phyloP scores from a whole-genome alignment of 2,329 filamentous ascomycete species.

The Allantophomopsis lycopodina region DNA sequence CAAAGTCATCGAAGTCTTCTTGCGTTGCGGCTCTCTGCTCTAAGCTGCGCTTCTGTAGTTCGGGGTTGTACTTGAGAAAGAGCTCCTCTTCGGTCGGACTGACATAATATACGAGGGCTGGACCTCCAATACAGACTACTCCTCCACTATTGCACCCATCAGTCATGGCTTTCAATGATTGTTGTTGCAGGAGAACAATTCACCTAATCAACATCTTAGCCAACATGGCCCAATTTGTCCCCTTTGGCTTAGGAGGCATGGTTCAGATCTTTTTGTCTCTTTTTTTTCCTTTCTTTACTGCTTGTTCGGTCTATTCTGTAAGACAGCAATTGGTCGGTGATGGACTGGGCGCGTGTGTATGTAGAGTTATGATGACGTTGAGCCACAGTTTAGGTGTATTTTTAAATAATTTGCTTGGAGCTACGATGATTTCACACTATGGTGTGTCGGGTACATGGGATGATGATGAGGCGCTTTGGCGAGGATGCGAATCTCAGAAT shows the following conservation, averaged over 20 bases:
- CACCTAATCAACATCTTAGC: slow-evolving; percentile 62
- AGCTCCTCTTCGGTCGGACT: slow-evolving; percentile 84
- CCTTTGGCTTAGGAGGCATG: slow-evolving; percentile 29
- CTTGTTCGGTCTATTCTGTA: no score
- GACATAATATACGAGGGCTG: slow-evolving; percentile 67
- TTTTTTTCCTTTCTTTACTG: no score
- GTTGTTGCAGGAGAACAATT: slow-evolving; percentile 17
- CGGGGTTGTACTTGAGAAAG: slow-evolving; percentile 84
- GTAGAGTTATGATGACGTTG: no score
- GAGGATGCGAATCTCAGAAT: neutral
- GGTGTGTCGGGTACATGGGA: neutral
- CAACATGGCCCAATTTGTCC: slow-evolving; percentile 38
- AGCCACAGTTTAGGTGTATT: no score
- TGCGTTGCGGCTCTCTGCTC: slow-evolving; percentile 63
- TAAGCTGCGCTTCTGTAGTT: slow-evolving; percentile 79
- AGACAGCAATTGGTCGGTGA: no score
- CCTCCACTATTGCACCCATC: slow-evolving; percentile 41
- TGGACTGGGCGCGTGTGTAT: no score
- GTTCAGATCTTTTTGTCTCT: slow-evolving; percentile 1
- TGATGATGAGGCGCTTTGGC: neutral
- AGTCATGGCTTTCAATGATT: neutral
- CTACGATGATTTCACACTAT: no score
- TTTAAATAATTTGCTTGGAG: no score
- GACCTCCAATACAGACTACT: slow-evolving; percentile 67
- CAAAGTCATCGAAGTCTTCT: slow-evolving; percentile 83